Evolutionary conservation across 2,329 filamentous ascomycete species (phyloP).

Genomic region (Pseudofabraea citricarpa): DNA sequence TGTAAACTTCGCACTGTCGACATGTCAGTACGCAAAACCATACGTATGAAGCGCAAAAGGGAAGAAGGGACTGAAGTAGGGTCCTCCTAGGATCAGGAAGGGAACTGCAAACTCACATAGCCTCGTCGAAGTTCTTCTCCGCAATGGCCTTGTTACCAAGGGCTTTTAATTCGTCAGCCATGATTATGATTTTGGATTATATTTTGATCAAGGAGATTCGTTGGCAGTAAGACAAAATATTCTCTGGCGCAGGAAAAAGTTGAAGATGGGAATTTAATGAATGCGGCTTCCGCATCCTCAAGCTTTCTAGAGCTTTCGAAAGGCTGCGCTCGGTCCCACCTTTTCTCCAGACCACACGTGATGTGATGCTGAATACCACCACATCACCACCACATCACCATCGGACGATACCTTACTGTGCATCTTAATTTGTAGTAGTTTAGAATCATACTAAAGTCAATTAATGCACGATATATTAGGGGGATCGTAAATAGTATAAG

Average conservation of each 20-base stretch:
- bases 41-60: too few species aligned
- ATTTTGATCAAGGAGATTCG: neutral
- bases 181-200: constrained; percentile 8
- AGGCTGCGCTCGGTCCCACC: neutral
- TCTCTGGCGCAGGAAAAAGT: constrained; percentile 1
- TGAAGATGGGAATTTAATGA: constrained; percentile 1
- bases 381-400: too few species aligned
- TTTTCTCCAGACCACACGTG: too few species aligned
- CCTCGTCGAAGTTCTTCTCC: constrained; percentile 93
- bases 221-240: neutral
- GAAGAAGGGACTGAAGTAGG: constrained; percentile 2
- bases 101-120: constrained; percentile 83
- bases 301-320: neutral
- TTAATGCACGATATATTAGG: too few species aligned
- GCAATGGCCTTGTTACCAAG: constrained; percentile 98
- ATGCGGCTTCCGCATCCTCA: too few species aligned
- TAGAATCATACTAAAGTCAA: too few species aligned
- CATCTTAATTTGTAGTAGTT: too few species aligned
- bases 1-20: constrained; percentile 79
- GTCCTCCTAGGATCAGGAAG: constrained; percentile 2
- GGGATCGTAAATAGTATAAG: too few species aligned
- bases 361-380: too few species aligned
- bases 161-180: constrained; percentile 80
- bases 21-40: constrained; percentile 10
- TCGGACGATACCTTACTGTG: too few species aligned